Conservation (phyloP, 768 basidiomycete species). For the Tulasnella sp. region DNA sequence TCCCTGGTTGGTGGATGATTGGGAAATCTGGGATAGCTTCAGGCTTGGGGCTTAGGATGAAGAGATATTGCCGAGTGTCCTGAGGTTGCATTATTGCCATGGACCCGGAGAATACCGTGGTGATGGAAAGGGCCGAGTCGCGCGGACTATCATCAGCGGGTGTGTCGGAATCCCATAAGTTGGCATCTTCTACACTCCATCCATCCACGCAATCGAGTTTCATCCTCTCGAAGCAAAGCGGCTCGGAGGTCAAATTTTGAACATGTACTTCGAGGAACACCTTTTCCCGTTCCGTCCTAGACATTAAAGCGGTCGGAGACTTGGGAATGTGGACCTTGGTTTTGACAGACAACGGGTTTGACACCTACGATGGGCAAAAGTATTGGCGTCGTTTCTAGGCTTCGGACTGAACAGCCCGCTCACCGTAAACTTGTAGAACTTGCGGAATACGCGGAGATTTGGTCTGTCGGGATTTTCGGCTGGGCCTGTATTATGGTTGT, state of each 20-base stretch:
- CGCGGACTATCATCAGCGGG: conserved; percentile 10
- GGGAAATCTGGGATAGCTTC: conserved; percentile 31
- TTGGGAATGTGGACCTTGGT: conserved; percentile 80
- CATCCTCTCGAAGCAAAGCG: conserved; percentile 77
- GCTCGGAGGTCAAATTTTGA: conserved; percentile 73
- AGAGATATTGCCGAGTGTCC: conserved; percentile 81
- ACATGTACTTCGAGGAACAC: conserved; percentile 89
- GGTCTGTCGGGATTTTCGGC: conserved; percentile 48
- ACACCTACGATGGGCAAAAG: conserved; percentile 47
- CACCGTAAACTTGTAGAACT: conserved; percentile 89
- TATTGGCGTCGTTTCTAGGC: not conserved
- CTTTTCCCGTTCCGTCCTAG: conserved; percentile 59
- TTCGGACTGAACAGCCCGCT: conserved; percentile 29
- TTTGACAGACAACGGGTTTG: conserved; percentile 91
- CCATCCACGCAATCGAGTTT: conserved; percentile 62
- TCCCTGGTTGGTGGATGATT: conserved; percentile 52
- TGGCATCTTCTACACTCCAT: conserved; percentile 54
- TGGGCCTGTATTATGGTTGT: conserved; percentile 34
- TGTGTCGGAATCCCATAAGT: conserved; percentile 30
- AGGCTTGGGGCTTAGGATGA: conserved; percentile 53
- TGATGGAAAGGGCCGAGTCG: not conserved
- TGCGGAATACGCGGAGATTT: conserved; percentile 61
- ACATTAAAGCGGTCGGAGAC: conserved; percentile 63
- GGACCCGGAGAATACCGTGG: conserved; percentile 48
- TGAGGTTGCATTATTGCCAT: conserved; percentile 73